Evolutionary conservation across 768 basidiomycete species (phyloP), one percentile per base, ranked within the genome.

Genomic region (Rhizopogon rudus): DNA sequence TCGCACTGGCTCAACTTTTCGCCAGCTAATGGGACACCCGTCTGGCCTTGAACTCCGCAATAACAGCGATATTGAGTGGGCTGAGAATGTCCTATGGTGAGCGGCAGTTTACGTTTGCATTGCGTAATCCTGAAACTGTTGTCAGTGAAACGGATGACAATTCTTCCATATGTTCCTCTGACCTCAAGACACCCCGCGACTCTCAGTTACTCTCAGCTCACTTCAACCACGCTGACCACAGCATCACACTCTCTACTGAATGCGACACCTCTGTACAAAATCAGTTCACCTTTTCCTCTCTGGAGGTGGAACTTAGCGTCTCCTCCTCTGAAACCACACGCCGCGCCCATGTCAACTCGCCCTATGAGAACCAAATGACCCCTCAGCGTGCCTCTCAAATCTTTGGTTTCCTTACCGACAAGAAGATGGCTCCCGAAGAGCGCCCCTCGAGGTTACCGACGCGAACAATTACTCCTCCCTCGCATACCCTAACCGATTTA

Each of bases 11-110:
- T 90, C 88, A 5, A 91, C 90, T 9, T 68, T 92, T 55, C 81
- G 87, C 5, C 83, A 90, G 63, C 71, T 92, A 3, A 75, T 92
- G 31, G 87, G 88, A 3, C 77, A 77, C 51, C 75, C 84, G 0
- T 65, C 61, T 9, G 63, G 69, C 1, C 70, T 55, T 29, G 58
- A 61, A 14, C 43, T 64, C 14, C 56, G 60, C 28, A 71, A 74
- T 53, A 64, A 68, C n/a, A 75, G 74, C 58, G 88, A 91, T 60
- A 89, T 92, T 52, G 91, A 88, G 2, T 92, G 89, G 89, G 89
- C 89, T 12, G 89, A 92, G 71, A 78, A 80, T 42, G 84, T 81
- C 67, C 73, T 91, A 52, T 80, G 77, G 89, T 90, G 60, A 55
- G 82, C 63, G 0, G 6, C 13, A 37, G 5, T 40, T 12, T 6